A percentile compares a stretch with the other conserved stretches of the same genome.
These are phyloP conservation scores for Pichia membranifaciens DNA, from an alignment of 805 yeast genomes.

Conservation along the genomic window DNA sequence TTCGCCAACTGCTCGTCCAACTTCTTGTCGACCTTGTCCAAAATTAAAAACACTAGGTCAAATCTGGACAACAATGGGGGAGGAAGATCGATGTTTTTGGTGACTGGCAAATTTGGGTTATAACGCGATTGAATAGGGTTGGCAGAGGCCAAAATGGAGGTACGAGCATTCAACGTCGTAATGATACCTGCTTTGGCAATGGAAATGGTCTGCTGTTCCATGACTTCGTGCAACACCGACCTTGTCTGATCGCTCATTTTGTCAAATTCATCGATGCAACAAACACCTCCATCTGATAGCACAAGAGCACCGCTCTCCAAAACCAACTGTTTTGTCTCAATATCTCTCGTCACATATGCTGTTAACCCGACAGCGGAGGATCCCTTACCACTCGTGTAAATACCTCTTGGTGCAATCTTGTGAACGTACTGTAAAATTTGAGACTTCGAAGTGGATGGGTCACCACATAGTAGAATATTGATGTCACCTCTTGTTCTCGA, in stretches of 20 bases:
- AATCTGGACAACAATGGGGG: constrained; percentile 94
- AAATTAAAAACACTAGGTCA: constrained; percentile 85
- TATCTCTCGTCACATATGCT: constrained; percentile 91
- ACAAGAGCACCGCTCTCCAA: constrained; percentile 96
- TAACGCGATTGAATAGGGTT: constrained; percentile 95
- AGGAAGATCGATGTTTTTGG: constrained; percentile 91
- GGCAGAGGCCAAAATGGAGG: constrained; percentile 93
- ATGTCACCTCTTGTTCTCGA: constrained; percentile 96
- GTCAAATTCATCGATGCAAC: constrained; percentile 98
- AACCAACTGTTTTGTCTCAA: constrained; percentile 88
- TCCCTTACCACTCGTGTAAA: constrained; percentile 97
- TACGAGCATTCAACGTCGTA: constrained; percentile 93
- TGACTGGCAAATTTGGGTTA: constrained; percentile 91
- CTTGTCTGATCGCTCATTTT: constrained; percentile 94
- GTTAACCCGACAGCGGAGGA: constrained; percentile 99
- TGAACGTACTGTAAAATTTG: constrained; percentile 93
- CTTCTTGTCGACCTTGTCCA: constrained; percentile 87
- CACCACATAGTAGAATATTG: constrained; percentile 89
- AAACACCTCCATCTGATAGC: constrained; percentile 94
- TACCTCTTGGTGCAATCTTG: constrained; percentile 96
- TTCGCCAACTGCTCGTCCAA: constrained; percentile 81
- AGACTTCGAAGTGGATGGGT: constrained; percentile 96
- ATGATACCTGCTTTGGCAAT: constrained; percentile 98
- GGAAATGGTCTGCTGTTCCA: constrained; percentile 98
- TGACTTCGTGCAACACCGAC: constrained; percentile 94